Conservation (phyloP, 768 basidiomycete genomes). For the Chlorophyllum brunneum region DNA sequence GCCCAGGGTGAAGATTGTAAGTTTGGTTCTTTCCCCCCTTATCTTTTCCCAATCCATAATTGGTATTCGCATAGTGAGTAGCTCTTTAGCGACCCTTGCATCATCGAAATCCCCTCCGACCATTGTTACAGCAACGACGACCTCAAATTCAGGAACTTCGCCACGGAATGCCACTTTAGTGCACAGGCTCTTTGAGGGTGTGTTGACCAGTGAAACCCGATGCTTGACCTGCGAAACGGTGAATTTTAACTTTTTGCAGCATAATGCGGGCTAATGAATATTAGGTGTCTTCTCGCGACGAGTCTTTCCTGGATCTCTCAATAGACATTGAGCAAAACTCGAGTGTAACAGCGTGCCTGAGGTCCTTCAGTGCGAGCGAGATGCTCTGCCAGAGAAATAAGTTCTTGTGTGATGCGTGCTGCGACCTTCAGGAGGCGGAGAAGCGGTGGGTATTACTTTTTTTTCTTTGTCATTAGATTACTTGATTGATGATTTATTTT, state of each 20-base stretch:
- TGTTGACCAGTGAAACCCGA: conserved; percentile 93
- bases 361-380: conserved; percentile 96
- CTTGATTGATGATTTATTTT: conserved; percentile 12
- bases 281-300: conserved; percentile 89
- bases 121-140: conserved; percentile 34
- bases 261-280: neutral
- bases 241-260: conserved; percentile 22
- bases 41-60: conserved; percentile 5
- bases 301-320: conserved; percentile 96
- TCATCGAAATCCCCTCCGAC: conserved; percentile 40
- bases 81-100: conserved; percentile 51
- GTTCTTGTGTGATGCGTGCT: conserved; percentile 97
- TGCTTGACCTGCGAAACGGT: conserved; percentile 98
- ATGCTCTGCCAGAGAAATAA: conserved; percentile 99
- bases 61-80: conserved; percentile 43
- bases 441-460: conserved; percentile 62
- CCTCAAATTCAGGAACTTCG: conserved; percentile 43
- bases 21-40: conserved; percentile 26
- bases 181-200: conserved; percentile 90
- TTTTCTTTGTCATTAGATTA: conserved; percentile 9
- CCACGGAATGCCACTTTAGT: conserved; percentile 71
- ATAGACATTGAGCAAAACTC: conserved; percentile 99
- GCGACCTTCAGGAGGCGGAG: conserved; percentile 96
- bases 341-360: conserved; percentile 91
- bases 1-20: conserved; percentile 61